A percentile compares a stretch with the other conserved stretches of the same genome.
Evolutionary conservation across 2,329 filamentous ascomycete species (phyloP).

Genomic region (Pseudocercospora crystallina): DNA sequence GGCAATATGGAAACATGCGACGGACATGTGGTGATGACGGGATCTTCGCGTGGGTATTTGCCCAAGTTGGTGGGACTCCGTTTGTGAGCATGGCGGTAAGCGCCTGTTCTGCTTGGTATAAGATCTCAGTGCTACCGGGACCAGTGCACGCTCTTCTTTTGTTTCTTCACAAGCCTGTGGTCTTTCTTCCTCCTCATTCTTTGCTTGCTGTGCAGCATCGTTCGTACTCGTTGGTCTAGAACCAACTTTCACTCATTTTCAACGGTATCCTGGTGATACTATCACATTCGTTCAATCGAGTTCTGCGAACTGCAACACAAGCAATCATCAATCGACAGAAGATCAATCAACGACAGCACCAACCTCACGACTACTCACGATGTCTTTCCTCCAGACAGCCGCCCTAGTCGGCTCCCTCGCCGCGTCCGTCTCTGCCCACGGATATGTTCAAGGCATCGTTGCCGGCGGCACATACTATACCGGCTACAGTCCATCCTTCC

Average conservation of each 20-base stretch:
- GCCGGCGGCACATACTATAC: conserved; percentile 49
- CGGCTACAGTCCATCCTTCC: conserved; percentile 45
- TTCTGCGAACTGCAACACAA: conserved; percentile 2
- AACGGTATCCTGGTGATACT: conserved; percentile 18
- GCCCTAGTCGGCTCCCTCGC: conserved; percentile 34
- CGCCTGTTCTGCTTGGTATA: conserved; percentile 4
- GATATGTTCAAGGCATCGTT: conserved; percentile 45
- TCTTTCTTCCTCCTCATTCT: neutral
- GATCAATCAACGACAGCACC: neutral
- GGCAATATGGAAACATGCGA: conserved; percentile 4
- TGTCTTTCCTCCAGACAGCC: conserved; percentile 30
- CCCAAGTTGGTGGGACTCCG: neutral
- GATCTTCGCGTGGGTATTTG: neutral
- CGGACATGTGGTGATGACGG: conserved; percentile 6
- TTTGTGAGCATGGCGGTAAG: neutral
- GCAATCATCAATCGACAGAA: neutral
- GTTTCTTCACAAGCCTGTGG: neutral
- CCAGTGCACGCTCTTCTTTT: neutral
- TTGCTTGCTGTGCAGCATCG: conserved; percentile 12
- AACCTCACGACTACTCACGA: conserved; percentile 9
- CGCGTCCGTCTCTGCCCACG: conserved; percentile 48
- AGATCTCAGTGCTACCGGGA: neutral
- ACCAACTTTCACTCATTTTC: conserved; percentile 10
- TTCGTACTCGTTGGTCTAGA: conserved; percentile 3
- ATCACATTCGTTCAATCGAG: conserved; percentile 5